Evolutionary conservation across 1,284 basidiomycete species (phyloP).

Genomic region (Malassezia japonica): DNA sequence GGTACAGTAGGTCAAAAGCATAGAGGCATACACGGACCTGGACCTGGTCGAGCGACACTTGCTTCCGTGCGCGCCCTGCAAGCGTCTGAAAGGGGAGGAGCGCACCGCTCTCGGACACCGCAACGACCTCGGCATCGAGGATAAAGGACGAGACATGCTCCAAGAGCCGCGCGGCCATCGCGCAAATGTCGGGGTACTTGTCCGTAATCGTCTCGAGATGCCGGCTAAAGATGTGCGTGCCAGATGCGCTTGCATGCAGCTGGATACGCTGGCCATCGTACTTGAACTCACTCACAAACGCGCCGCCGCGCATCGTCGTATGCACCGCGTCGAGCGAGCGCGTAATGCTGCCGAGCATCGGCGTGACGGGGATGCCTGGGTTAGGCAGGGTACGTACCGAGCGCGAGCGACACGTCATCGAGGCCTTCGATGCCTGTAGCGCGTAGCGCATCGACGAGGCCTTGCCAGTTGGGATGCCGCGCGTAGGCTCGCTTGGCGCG

Average conservation of each 20-base stretch:
- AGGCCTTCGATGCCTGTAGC: conserved; percentile 35
- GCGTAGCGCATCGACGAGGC: conserved; percentile 61
- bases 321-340: conserved; percentile 76
- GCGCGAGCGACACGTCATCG: conserved; percentile 60
- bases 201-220: conserved; percentile 84
- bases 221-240: conserved; percentile 69
- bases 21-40: conserved; percentile 44
- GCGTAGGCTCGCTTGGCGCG: conserved; percentile 53
- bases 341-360: conserved; percentile 55
- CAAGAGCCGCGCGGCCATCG: conserved; percentile 47
- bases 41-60: conserved; percentile 37
- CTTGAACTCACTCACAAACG: conserved; percentile 58
- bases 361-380: conserved; percentile 53
- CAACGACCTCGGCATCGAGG: conserved; percentile 65
- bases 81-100: conserved; percentile 44
- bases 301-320: conserved; percentile 54
- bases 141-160: conserved; percentile 59
- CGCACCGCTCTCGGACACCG: conserved; percentile 27
- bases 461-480: conserved; percentile 75
- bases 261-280: conserved; percentile 81
- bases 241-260: conserved; percentile 57
- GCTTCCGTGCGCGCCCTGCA: conserved; percentile 34
- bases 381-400: too few relatives aligned
- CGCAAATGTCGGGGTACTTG: conserved; percentile 77
- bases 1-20: conserved; percentile 40